These are phyloP conservation scores for Apiotrichum montevideense DNA, from an alignment of 1,284 basidiomycete species.

Conservation along the genomic window DNA sequence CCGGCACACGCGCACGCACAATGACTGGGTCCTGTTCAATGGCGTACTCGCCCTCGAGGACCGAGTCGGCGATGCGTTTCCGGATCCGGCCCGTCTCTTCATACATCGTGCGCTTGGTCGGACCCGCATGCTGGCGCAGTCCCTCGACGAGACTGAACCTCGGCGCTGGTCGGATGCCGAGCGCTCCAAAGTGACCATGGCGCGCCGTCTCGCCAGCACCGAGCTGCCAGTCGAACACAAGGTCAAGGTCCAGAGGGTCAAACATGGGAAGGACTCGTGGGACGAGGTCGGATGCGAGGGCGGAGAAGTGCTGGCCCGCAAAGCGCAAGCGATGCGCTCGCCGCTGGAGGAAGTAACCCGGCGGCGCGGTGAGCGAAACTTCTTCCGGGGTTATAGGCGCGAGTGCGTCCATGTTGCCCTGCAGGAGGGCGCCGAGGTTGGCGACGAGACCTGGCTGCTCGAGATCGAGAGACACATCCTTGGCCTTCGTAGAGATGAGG, in stretches of 20 bases:
- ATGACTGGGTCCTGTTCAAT: slow-evolving; percentile 64
- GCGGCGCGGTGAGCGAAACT: not conserved
- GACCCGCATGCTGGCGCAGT: slow-evolving; percentile 55
- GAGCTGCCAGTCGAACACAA: slow-evolving; percentile 65
- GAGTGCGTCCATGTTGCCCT: slow-evolving; percentile 15
- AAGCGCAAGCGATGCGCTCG: slow-evolving; percentile 36
- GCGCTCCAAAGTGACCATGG: slow-evolving; percentile 57
- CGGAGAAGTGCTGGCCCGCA: slow-evolving; percentile 52
- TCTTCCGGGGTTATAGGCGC: slow-evolving; percentile 3
- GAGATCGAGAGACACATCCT: slow-evolving; percentile 11
- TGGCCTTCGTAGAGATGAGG: slow-evolving; percentile 10
- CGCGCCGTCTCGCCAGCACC: slow-evolving; percentile 45
- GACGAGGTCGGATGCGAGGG: slow-evolving; percentile 56
- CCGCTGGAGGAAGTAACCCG: slow-evolving; percentile 22
- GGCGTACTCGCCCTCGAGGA: slow-evolving; percentile 69
- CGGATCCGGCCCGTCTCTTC: slow-evolving; percentile 75
- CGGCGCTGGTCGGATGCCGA: slow-evolving; percentile 62
- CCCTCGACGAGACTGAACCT: slow-evolving; percentile 54
- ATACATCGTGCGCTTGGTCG: slow-evolving; percentile 71
- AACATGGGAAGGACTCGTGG: slow-evolving; percentile 69
- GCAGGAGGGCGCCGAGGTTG: slow-evolving; percentile 27
- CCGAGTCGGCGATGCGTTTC: slow-evolving; percentile 58
- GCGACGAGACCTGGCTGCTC: slow-evolving; percentile 20
- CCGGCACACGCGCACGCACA: slow-evolving; percentile 18
- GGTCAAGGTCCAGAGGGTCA: slow-evolving; percentile 63